Conservation (phyloP, 2,329 filamentous ascomycete species). For the Thielaviopsis cerberus region DNA sequence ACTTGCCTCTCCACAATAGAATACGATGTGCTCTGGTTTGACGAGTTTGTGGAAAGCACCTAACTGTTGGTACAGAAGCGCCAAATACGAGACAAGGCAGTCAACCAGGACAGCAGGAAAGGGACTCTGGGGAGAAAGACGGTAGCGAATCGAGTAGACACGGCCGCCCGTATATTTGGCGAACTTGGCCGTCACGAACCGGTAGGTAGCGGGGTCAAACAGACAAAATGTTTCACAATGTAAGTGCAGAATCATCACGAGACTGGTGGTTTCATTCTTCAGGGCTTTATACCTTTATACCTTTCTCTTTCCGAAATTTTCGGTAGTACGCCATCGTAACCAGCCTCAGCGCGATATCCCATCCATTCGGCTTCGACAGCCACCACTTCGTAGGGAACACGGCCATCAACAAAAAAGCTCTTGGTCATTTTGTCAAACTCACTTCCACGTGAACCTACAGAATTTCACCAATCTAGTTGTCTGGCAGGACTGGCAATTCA, state of each 20-base stretch:
- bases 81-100: slow-evolving; percentile 52
- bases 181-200: slow-evolving; percentile 37
- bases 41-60: slow-evolving; percentile 50
- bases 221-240: slow-evolving; percentile 62
- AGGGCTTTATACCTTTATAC: slow-evolving; percentile 47
- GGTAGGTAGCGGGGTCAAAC: slow-evolving; percentile 50
- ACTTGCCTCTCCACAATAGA: slow-evolving; percentile 49
- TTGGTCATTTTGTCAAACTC: slow-evolving; percentile 14
- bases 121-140: slow-evolving; percentile 53
- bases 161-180: slow-evolving; percentile 49
- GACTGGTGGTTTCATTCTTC: slow-evolving; percentile 46
- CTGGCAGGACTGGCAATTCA: slow-evolving; percentile 40
- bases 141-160: slow-evolving; percentile 54
- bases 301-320: slow-evolving; percentile 38
- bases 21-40: slow-evolving; percentile 44
- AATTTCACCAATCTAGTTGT: slow-evolving; percentile 35
- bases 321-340: slow-evolving; percentile 31
- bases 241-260: slow-evolving; percentile 51
- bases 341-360: slow-evolving; percentile 41
- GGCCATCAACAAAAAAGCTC: slow-evolving; percentile 18
- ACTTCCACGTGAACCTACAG: slow-evolving; percentile 24
- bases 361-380: slow-evolving; percentile 60
- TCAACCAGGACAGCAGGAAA: slow-evolving; percentile 62
- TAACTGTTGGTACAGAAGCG: slow-evolving; percentile 51
- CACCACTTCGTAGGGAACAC: slow-evolving; percentile 24